These are phyloP conservation scores for Cercophora sp. DNA, from an alignment of 495 filamentous ascomycete genomes.

Conservation along the genomic window DNA sequence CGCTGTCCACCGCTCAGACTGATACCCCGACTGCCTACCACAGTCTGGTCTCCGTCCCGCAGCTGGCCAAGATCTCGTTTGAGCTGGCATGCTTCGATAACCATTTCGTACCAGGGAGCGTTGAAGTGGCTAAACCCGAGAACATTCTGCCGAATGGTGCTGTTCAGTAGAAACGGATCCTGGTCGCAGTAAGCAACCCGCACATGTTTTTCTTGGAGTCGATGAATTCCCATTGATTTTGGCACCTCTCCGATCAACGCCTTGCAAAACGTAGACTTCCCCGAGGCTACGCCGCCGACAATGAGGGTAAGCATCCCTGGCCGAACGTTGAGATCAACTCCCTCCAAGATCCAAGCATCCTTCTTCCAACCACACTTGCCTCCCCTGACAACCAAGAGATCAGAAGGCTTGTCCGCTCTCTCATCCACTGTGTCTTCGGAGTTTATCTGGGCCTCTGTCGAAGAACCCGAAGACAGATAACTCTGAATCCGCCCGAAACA, in stretches of 20 bases:
- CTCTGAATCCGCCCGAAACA: conserved; percentile 56
- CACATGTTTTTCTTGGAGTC: background rate
- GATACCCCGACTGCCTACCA: conserved; percentile 67
- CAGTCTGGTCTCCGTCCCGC: conserved; percentile 63
- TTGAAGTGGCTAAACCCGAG: conserved; percentile 25
- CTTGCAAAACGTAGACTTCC: conserved; percentile 35
- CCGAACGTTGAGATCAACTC: conserved; percentile 1
- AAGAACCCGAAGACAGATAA: conserved; percentile 38
- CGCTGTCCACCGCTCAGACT: conserved; percentile 69
- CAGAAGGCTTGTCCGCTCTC: background rate
- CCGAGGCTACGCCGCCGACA: conserved; percentile 33
- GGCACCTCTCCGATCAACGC: conserved; percentile 25
- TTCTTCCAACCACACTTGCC: conserved; percentile 28
- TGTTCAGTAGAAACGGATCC: conserved; percentile 35
- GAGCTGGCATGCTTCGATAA: conserved; percentile 60
- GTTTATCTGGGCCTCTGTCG: background rate
- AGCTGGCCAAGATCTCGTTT: conserved; percentile 60
- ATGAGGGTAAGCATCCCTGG: conserved; percentile 15
- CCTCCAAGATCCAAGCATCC: background rate
- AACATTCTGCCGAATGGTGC: conserved; percentile 31
- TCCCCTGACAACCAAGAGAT: no score
- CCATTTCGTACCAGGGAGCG: conserved; percentile 43
- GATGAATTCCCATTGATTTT: conserved; percentile 22
- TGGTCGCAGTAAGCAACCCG: conserved; percentile 34
- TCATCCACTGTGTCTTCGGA: conserved; percentile 6